These are phyloP conservation scores for Gardenia jasminoides DNA, from an alignment of 257 asterid genomes.

Conservation along the genomic window DNA sequence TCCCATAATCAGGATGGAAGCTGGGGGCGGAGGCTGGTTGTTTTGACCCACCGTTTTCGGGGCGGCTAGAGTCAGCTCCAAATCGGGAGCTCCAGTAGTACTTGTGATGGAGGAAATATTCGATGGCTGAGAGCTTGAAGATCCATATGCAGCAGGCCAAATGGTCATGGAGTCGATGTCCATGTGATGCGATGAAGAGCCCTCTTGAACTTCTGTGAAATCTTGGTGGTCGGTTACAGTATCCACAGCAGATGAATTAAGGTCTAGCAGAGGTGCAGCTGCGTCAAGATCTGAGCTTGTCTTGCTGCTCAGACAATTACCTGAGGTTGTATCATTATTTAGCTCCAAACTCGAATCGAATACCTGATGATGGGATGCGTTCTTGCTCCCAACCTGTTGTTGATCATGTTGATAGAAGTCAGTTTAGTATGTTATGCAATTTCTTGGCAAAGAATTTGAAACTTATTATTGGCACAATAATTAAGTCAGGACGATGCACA, in stretches of 20 bases:
- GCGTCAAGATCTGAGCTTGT: neutral
- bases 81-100: conserved; percentile 25
- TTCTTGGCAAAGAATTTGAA: neutral
- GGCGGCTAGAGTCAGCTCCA: conserved; percentile 55
- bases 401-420: conserved; percentile 1
- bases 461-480: neutral
- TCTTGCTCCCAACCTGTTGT: conserved; percentile 18
- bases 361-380: neutral
- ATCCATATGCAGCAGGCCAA: conserved; percentile 19
- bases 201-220: neutral
- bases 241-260: conserved; percentile 31
- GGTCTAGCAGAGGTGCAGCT: conserved; percentile 21
- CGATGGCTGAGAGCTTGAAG: neutral
- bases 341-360: neutral
- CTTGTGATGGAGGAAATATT: neutral
- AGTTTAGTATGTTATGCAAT: neutral
- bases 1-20: conserved; percentile 34
- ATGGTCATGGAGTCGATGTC: conserved; percentile 2
- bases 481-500: neutral
- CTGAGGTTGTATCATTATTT: neutral
- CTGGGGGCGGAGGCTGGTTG: conserved; percentile 28
- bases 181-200: neutral
- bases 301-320: neutral
- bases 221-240: neutral
- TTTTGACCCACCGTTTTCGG: conserved; percentile 31